Evolutionary conservation across 371 early-diverging fungal genomes (phyloP).

Genomic region (Haplosporangium sp.): DNA sequence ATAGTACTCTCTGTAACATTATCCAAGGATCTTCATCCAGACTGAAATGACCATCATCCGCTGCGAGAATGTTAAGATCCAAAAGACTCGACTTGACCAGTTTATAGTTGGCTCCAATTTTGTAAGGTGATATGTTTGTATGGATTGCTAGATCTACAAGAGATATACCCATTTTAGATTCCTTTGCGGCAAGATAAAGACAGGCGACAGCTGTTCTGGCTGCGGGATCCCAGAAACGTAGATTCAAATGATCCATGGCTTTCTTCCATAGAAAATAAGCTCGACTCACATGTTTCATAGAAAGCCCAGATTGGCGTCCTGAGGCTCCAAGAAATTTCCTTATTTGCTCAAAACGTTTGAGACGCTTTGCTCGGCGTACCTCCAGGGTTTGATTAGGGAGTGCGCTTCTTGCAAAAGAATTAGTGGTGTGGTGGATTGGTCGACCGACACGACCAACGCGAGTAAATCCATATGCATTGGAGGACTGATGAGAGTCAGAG

Average conservation of each 20-base stretch:
- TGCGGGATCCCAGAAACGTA: constrained; percentile 5
- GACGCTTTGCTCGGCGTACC: not conserved
- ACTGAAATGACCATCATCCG: not conserved
- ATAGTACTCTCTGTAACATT: constrained; percentile 25
- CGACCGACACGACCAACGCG: constrained; percentile 3
- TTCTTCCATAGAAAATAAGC: constrained; percentile 12
- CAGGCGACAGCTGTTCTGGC: constrained; percentile 27
- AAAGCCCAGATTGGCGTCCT: not conserved
- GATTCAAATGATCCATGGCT: not conserved
- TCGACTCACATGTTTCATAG: not conserved
- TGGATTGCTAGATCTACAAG: constrained; percentile 21
- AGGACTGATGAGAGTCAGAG: not conserved
- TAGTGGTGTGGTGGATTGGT: not conserved
- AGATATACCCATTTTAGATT: constrained; percentile 15
- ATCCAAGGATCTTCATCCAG: constrained; percentile 35
- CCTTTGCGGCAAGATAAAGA: constrained; percentile 38
- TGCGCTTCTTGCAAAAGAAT: not conserved
- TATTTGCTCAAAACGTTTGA: constrained; percentile 2
- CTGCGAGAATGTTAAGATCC: constrained; percentile 1
- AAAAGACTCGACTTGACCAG: constrained; percentile 10
- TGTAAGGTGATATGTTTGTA: constrained; percentile 8
- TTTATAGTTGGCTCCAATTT: constrained; percentile 26
- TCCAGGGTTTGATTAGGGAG: not conserved
- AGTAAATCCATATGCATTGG: not conserved
- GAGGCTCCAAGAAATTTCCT: not conserved